Base-by-base conservation (phyloP, 345 rosid species). In the Acer negundo region DNA sequence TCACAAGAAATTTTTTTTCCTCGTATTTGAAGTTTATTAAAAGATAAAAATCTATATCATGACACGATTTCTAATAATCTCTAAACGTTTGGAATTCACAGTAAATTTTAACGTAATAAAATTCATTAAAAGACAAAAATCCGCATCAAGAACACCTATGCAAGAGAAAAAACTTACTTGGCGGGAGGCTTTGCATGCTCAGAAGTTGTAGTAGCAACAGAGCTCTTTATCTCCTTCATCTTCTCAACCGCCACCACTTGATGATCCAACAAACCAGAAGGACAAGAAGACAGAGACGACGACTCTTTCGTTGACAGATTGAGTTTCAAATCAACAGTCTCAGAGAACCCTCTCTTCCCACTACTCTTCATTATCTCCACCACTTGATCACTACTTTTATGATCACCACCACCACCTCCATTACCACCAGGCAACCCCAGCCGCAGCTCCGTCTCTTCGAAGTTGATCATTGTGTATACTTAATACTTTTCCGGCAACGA, bases 401-500 rank as follows among this genome's bases (percentile, higher is more conserved):
- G 22, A n/a, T n/a, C 76, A 24, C 59, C 24, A 6, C 82, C 77
- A 1, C 75, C 85, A 17, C 66, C 82, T 12, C 69, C 69, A 22
- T n/a, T 83, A 10, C 83, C 89, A 17, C 92, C 92, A 2, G 97
- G 90, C 11, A 90, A 72, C 58, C 98, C 99, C 31, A 95, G 70
- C 38, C 98, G 85, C 24, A 95, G 79, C 85, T 95, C 99, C 56
- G 99, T 95, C 82, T 90, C 97, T 75, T 90, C 98, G 23, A 93
- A 95, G 70, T 95, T 87, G 65, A 95, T 95, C 84, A 83, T 90
- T 24, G 53, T 77, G 7, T 9, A 4, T 35, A 3, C 4, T 0
- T 35, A 35, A 0, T 9, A 46, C 15, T 46, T 46, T 46, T 46
- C 3, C 49, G 46, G 46, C 11, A 42, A 1, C 46, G 49, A 23